Base-by-base conservation (phyloP, 108 stramenopile species). In the Aureococcus anophagefferens region DNA sequence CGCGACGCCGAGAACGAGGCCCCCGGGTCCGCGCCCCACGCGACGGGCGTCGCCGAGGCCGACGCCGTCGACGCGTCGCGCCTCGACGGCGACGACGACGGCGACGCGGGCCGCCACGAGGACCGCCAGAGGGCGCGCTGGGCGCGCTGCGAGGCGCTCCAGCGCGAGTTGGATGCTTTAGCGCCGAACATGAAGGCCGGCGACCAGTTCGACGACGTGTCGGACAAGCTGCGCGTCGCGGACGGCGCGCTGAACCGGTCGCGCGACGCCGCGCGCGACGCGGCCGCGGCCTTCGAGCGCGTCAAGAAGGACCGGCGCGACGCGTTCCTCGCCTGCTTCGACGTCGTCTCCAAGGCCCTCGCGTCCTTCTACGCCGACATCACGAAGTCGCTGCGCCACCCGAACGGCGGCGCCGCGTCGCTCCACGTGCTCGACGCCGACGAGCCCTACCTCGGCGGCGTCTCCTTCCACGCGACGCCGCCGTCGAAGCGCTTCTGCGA, bases 391-490 rank as follows among this genome's bases (percentile, higher is more conserved):
- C 82, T 76, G 46, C 92, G 91, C 76, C 95, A 96, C 78, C 94
- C 93, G 33, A 75, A 93, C 35, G 95, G 97, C 68, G 94, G 94
- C 33, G 91, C 91, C 76, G 94, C 97, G 5, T 94, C 90, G 71
- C 84, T 96, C 28, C 63, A 82, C 72, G 88, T 87, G 81, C 83
- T 95, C 3, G 90, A 95, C 71, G 81, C 86, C 0, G 92, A 96
- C 63, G 97, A 98, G 76, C 97, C 97, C 30, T 97, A 93, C 83
- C 81, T 89, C 33, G 95, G 94, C 34, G 97, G 97, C 0, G 83
- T 99, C 74, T 94, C 93, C 77, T 99, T 94, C 91, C 96, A 94
- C 75, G 99, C 96, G 16, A 98, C 95, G 96, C 97, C 97, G 68
- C 97, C 99, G 16, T 94, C 92, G 90, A 99, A 99, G 75, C 85